Base-by-base conservation (phyloP, 2,329 filamentous ascomycete species). In the Phaeosphaeria sp. region DNA sequence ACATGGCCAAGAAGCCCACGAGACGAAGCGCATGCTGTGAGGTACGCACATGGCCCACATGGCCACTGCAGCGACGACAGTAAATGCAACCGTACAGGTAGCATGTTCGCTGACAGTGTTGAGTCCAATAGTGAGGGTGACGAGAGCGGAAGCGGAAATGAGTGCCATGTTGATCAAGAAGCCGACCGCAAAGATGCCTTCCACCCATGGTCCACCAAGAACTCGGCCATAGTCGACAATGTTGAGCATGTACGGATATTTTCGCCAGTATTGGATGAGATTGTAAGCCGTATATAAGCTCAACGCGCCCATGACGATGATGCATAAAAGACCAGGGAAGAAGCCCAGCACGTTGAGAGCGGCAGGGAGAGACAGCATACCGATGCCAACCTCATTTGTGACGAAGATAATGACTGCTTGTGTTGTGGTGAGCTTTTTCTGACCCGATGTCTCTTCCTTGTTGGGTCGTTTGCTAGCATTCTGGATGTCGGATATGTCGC, bases 311-410 rank as follows among this genome's bases (percentile, higher is more conserved):
- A 72, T 62, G 18, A 64, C 66, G 23, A 71, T 44, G 44, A 72
- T 66, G 44, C 60, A 62, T 1, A 72, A 43, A 6, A 72, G 56
- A 15, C 69, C 67, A 2, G 68, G 69, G 39, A 72, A 69, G 50
- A 72, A 70, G 1, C 68, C 66, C 6, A 72, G 59, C 3, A 61
- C 60, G 39, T 71, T 67, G 22, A 72, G 60, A 10, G 67, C 68
- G 20, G 66, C 61, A 20, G 68, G 68, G 20, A 72, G 53, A 10
- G 65, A 70, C 17, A 72, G 59, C 49, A 71, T 69, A 23, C 69
- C 69, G n/a, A 72, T 71, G 33, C 69, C 68, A 20, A 72, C 66
- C 49, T 72, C 67, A 44, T 71, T 72, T 3, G 68, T 72, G 52
- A 72, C 56, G 50, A 72, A 70, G 20, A 72, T 72, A 17, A 72